phyloP scores from a whole-genome alignment of 75 land plant genomes.

The Gnetum montanum region DNA sequence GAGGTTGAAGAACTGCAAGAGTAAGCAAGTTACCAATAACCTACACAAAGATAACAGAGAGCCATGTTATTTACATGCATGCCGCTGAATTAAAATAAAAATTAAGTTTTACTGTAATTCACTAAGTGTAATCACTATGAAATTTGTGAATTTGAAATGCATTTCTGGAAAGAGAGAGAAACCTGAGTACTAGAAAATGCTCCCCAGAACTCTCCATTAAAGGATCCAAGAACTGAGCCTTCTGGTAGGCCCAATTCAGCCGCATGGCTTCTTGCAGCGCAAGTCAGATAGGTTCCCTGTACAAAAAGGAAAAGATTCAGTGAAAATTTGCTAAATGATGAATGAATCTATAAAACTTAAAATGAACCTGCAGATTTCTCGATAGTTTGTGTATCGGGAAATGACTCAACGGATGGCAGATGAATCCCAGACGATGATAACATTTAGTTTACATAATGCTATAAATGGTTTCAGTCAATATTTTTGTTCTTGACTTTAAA shows the following conservation, averaged over 20 bases:
- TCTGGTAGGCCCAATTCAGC: constrained; percentile 47
- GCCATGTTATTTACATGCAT: not conserved
- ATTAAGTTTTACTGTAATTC: too few relatives aligned
- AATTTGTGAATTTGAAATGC: not conserved
- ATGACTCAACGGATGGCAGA: too few relatives aligned
- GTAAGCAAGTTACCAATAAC: constrained; percentile 75
- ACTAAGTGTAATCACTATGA: too few relatives aligned
- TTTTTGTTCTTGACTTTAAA: too few relatives aligned
- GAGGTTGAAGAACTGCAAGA: constrained; percentile 43
- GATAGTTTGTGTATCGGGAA: too few relatives aligned
- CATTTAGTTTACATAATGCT: too few relatives aligned
- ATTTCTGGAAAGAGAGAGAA: not conserved
- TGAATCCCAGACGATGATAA: too few relatives aligned
- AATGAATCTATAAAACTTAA: too few relatives aligned
- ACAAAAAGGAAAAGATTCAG: not conserved
- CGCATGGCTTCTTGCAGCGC: constrained; percentile 75
- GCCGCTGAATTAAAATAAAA: too few relatives aligned
- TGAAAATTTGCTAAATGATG: too few relatives aligned
- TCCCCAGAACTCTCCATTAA: constrained; percentile 94
- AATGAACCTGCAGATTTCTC: too few relatives aligned
- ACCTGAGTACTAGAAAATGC: constrained; percentile 80
- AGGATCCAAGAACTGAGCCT: constrained; percentile 73
- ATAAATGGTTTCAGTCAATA: too few relatives aligned
- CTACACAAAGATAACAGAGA: constrained; percentile 23
- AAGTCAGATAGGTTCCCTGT: constrained; percentile 92